A percentile compares a stretch with the other conserved stretches of the same genome.
Conservation (phyloP, 768 basidiomycete species). For the Scleroderma citrinum region DNA sequence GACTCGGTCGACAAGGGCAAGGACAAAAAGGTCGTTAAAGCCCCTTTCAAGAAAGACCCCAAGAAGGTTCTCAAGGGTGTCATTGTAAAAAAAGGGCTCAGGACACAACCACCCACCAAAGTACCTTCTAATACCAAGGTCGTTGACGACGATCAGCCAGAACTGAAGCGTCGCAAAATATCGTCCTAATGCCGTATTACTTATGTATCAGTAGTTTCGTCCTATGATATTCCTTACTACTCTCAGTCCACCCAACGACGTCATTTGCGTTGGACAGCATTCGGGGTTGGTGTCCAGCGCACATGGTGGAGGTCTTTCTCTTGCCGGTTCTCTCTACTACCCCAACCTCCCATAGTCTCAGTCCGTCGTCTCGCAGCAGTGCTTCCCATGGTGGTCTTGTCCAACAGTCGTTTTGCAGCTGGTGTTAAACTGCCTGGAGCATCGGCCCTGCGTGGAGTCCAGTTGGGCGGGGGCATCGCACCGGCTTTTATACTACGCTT, state of each 20-base stretch:
- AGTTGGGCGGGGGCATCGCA: slow-evolving; percentile 73
- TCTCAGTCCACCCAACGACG: neutral
- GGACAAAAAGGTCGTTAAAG: slow-evolving; percentile 18
- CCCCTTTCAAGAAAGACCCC: slow-evolving; percentile 50
- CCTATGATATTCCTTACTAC: neutral
- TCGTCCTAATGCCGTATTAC: slow-evolving; percentile 18
- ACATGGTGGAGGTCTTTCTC: slow-evolving; percentile 61
- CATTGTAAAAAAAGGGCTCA: slow-evolving; percentile 71
- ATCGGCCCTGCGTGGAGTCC: slow-evolving; percentile 72
- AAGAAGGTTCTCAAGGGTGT: slow-evolving; percentile 75
- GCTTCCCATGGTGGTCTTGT: slow-evolving; percentile 57
- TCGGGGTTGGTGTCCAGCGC: slow-evolving; percentile 78
- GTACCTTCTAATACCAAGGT: slow-evolving; percentile 16
- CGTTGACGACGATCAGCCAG: slow-evolving; percentile 29
- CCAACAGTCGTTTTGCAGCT: slow-evolving; percentile 72
- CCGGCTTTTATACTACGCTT: slow-evolving; percentile 34
- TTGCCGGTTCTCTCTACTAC: slow-evolving; percentile 44
- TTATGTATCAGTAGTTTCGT: slow-evolving; percentile 11
- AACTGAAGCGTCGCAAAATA: slow-evolving; percentile 57
- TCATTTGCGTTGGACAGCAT: slow-evolving; percentile 28
- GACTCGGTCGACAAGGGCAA: slow-evolving; percentile 19
- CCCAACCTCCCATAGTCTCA: slow-evolving; percentile 60
- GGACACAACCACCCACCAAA: slow-evolving; percentile 24
- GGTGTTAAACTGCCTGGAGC: slow-evolving; percentile 77
- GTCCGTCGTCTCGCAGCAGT: slow-evolving; percentile 56